Conservation (phyloP, 441 rosid species). For the Syzygium malaccense region DNA sequence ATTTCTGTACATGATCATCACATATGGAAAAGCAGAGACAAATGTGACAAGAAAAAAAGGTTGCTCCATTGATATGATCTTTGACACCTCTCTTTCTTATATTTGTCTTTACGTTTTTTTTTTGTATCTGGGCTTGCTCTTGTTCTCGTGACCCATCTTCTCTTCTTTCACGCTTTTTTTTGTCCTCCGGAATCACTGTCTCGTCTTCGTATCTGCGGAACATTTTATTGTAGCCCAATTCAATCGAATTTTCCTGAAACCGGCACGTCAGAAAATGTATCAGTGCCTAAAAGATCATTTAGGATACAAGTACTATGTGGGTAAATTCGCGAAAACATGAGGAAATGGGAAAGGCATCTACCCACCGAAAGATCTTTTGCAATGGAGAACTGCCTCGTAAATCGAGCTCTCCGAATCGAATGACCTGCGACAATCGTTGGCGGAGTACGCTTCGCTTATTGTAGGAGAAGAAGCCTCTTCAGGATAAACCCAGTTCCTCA, state of each 20-base stretch:
- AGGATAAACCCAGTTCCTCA: conserved; percentile 47
- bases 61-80: background rate
- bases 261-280: background rate
- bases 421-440: background rate
- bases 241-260: background rate
- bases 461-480: background rate
- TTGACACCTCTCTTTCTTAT: background rate
- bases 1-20: background rate
- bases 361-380: conserved; percentile 7
- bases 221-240: background rate
- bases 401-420: conserved; percentile 9
- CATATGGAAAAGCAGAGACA: background rate
- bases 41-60: background rate
- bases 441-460: background rate
- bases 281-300: background rate
- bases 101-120: background rate
- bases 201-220: background rate
- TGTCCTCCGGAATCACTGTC: background rate
- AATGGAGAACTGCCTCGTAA: conserved; percentile 16
- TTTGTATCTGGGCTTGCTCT: background rate
- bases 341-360: background rate
- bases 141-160: background rate
- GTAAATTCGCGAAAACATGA: background rate
- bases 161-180: background rate
- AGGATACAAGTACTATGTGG: background rate